These are phyloP conservation scores for Chenopodium album DNA, from an alignment of 148 eudicot genomes.

Conservation along the genomic window DNA sequence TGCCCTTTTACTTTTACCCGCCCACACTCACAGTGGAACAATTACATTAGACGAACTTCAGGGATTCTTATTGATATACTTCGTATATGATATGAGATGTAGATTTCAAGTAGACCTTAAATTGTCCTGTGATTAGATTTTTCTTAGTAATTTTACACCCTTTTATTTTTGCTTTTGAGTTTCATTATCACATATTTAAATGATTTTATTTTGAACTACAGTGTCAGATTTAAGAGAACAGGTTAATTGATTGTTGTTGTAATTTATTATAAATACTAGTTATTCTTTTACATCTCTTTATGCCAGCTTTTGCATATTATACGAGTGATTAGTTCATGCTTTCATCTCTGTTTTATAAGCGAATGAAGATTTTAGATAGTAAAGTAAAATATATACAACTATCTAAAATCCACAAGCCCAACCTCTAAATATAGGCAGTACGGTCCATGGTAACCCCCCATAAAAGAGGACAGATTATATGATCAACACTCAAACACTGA, in stretches of 20 bases:
- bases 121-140: slow-evolving; percentile 13
- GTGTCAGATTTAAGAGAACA: background rate
- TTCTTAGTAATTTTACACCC: background rate
- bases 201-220: slow-evolving; percentile 4
- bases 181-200: slow-evolving; percentile 14
- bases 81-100: slow-evolving; percentile 24
- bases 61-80: slow-evolving; percentile 15
- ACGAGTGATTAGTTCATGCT: too few species aligned
- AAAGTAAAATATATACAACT: too few species aligned
- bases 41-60: slow-evolving; percentile 20
- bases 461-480: too few species aligned
- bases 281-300: background rate
- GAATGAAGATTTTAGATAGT: too few species aligned
- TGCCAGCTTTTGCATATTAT: background rate
- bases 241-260: background rate
- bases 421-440: too few species aligned
- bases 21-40: slow-evolving; percentile 29
- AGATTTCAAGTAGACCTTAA: slow-evolving; percentile 25
- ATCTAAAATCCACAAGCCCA: too few species aligned
- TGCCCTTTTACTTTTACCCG: background rate
- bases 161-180: slow-evolving; percentile 1
- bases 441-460: too few species aligned
- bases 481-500: too few species aligned
- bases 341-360: too few species aligned
- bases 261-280: slow-evolving; percentile 12